Conservation (phyloP, 176 grass and related monocot genomes). For the Stipa capillata region DNA sequence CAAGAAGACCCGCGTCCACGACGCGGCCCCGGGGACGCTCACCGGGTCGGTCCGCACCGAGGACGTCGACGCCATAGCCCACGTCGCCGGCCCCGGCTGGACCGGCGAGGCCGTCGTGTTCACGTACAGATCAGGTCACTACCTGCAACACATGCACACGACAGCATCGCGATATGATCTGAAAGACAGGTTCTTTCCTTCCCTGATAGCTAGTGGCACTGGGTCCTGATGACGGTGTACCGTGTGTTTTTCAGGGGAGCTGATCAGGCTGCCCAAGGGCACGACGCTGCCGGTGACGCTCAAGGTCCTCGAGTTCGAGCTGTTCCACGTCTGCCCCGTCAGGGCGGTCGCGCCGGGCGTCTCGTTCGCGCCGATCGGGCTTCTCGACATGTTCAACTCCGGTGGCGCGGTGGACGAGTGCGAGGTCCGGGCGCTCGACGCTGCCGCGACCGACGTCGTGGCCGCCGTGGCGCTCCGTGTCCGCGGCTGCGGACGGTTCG, state of each 20-base stretch:
- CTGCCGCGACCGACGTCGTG: neutral
- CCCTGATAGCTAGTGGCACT: neutral
- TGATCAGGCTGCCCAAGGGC: conserved; percentile 40
- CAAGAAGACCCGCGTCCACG: conserved; percentile 55
- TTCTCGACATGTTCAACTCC: conserved; percentile 56
- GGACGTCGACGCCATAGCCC: conserved; percentile 42
- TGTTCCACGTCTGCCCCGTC: conserved; percentile 48
- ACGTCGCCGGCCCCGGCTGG: conserved; percentile 33
- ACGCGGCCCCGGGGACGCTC: conserved; percentile 48
- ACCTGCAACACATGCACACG: neutral
- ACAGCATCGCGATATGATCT: neutral
- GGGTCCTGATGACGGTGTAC: neutral
- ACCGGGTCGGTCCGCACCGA: conserved; percentile 23
- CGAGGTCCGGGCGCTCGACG: neutral
- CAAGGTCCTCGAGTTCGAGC: conserved; percentile 61
- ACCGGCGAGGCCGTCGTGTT: conserved; percentile 37
- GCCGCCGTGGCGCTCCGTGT: conserved; percentile 11
- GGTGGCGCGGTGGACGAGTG: conserved; percentile 40
- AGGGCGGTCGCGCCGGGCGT: conserved; percentile 13
- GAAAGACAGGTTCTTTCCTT: neutral
- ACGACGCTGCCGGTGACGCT: conserved; percentile 55
- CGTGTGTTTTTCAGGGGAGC: conserved; percentile 25
- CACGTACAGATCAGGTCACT: conserved; percentile 33
- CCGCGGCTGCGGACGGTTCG: conserved; percentile 40
- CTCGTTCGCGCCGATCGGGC: conserved; percentile 27